Evolutionary conservation across 169 alveolate species (phyloP).

Genomic region (Neospora caninum): DNA sequence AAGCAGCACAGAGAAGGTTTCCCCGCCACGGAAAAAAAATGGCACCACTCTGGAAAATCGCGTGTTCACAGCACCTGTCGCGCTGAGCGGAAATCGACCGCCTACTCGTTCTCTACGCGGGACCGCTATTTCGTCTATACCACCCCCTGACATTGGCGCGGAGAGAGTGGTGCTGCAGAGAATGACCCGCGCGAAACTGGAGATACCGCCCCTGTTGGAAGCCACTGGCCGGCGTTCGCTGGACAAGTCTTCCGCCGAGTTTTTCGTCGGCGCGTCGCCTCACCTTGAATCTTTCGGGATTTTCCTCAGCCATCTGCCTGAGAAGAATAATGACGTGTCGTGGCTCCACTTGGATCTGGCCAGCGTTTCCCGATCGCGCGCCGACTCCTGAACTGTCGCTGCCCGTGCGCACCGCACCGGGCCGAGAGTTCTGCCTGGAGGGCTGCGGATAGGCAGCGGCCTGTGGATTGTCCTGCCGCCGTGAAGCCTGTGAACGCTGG

Average conservation of each 20-base stretch:
- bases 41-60: no score
- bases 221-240: no score
- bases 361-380: neutral
- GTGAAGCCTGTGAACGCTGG: neutral
- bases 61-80: no score
- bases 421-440: neutral
- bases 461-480: neutral
- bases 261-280: neutral
- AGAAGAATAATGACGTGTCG: neutral
- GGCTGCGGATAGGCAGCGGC: neutral
- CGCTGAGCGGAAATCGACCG: no score
- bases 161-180: no score
- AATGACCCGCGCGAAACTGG: no score
- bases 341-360: conserved; percentile 38
- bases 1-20: neutral
- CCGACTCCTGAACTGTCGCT: neutral
- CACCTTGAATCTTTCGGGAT: conserved; percentile 33
- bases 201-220: no score
- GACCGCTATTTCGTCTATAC: no score
- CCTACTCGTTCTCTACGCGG: no score
- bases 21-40: no score
- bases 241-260: no score
- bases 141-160: no score
- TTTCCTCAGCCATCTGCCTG: conserved; percentile 20
- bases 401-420: neutral